Evolutionary conservation across 1,284 basidiomycete species (phyloP).

Genomic region (Rugosomyces carneus): DNA sequence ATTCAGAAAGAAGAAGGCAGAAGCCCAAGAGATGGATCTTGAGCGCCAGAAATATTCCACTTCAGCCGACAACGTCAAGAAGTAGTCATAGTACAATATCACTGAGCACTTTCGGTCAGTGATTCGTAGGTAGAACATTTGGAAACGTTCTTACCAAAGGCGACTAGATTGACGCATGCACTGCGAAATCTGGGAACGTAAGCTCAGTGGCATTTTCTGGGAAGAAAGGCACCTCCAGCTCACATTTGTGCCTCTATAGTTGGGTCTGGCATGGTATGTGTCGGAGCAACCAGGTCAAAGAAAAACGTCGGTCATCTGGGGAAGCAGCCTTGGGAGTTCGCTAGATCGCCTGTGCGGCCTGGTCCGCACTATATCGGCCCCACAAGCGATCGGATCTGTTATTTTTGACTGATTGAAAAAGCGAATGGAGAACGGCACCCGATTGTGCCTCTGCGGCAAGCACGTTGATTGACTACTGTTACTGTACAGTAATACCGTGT

Average conservation of each 20-base stretch:
- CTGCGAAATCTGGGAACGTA: constrained; percentile 4
- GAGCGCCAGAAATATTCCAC: constrained; percentile 31
- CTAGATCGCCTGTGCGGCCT: too few species aligned
- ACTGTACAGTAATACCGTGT: too few species aligned
- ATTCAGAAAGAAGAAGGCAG: constrained; percentile 29
- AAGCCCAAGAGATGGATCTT: constrained; percentile 21
- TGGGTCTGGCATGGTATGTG: background rate
- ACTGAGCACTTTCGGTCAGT: constrained; percentile 17
- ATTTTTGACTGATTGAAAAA: background rate
- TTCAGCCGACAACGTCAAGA: constrained; percentile 31
- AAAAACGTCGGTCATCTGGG: background rate
- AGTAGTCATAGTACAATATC: constrained; percentile 36
- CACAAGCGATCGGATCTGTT: background rate
- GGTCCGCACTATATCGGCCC: background rate
- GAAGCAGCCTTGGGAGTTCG: background rate
- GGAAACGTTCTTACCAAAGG: constrained; percentile 13
- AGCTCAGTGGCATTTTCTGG: background rate
- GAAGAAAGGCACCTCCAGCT: background rate
- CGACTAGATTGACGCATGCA: constrained; percentile 14
- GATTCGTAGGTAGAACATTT: background rate
- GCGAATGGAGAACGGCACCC: too few species aligned
- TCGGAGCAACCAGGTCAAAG: background rate
- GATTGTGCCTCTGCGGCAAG: too few species aligned
- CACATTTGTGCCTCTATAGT: background rate
- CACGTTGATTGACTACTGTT: too few species aligned